Evolutionary conservation across 2,329 filamentous ascomycete genomes (phyloP).

Genomic region (Trichoderma koningii): DNA sequence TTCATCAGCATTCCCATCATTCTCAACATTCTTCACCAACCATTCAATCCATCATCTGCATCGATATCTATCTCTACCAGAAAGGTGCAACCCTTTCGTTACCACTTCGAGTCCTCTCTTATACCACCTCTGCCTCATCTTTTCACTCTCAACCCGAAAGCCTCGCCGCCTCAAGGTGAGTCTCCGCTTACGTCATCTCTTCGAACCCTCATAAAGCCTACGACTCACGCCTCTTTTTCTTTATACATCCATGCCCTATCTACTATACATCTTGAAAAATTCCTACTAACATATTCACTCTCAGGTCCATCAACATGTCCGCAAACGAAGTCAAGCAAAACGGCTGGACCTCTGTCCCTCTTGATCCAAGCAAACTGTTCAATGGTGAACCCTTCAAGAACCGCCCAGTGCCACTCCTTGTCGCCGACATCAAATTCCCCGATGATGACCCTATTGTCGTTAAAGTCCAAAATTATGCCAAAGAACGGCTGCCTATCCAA

Average conservation of each 20-base stretch:
- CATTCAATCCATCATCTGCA: neutral
- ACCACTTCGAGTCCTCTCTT: neutral
- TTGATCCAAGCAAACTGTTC: conserved; percentile 47
- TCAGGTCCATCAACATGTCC: neutral
- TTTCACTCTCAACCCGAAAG: neutral
- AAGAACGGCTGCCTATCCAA: conserved; percentile 50
- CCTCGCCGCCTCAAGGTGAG: neutral
- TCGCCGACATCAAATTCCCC: conserved; percentile 50
- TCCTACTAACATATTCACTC: neutral
- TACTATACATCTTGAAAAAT: neutral
- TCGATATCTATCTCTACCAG: neutral
- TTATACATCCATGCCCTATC: neutral
- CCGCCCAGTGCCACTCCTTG: conserved; percentile 40
- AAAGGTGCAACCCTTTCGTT: neutral
- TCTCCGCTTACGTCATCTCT: conserved; percentile 10
- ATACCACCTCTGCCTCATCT: neutral
- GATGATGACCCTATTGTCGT: conserved; percentile 48
- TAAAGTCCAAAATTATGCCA: conserved; percentile 52
- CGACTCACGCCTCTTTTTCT: neutral
- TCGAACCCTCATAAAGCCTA: neutral
- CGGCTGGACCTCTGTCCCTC: conserved; percentile 50
- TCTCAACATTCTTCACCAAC: neutral
- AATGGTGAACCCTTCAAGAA: conserved; percentile 43
- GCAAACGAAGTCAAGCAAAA: conserved; percentile 39
- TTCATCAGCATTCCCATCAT: neutral